Conservation (phyloP, 305 asterid genomes). For the Coffea humblotiana region DNA sequence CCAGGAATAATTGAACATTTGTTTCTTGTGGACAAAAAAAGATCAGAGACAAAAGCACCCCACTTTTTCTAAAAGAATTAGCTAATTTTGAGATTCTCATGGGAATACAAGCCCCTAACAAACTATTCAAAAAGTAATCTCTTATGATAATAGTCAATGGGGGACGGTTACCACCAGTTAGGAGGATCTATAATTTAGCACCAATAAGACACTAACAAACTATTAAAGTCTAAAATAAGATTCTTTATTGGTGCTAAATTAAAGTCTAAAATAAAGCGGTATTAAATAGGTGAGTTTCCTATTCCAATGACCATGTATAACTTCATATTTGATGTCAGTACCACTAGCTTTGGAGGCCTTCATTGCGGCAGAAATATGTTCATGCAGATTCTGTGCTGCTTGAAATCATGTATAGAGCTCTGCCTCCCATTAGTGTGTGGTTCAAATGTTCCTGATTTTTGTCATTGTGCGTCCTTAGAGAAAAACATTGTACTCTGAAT, state of each 20-base stretch:
- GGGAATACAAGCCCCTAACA: too few relatives aligned
- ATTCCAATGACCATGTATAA: not conserved
- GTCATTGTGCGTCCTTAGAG: not conserved
- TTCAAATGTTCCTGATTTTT: not conserved
- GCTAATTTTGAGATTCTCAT: too few relatives aligned
- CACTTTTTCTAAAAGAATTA: too few relatives aligned
- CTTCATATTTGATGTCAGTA: not conserved
- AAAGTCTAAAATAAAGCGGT: not conserved
- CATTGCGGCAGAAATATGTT: too few relatives aligned
- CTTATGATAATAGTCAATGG: too few relatives aligned
- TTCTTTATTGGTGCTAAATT: not conserved
- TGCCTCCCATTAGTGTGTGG: not conserved
- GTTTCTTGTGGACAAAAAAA: too few relatives aligned
- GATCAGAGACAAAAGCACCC: too few relatives aligned
- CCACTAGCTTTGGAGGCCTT: not conserved
- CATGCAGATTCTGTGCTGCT: not conserved
- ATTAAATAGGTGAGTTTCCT: not conserved
- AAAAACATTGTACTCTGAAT: not conserved
- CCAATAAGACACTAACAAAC: too few relatives aligned
- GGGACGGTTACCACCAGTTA: not conserved
- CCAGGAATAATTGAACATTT: too few relatives aligned
- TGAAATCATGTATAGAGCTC: not conserved
- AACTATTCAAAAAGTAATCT: too few relatives aligned
- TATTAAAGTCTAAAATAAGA: too few relatives aligned
- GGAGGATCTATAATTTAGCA: too few relatives aligned